Percentiles rank a stretch among this genome's conserved stretches.
Conservation (phyloP, 768 basidiomycete species). For the Suillus placidus region DNA sequence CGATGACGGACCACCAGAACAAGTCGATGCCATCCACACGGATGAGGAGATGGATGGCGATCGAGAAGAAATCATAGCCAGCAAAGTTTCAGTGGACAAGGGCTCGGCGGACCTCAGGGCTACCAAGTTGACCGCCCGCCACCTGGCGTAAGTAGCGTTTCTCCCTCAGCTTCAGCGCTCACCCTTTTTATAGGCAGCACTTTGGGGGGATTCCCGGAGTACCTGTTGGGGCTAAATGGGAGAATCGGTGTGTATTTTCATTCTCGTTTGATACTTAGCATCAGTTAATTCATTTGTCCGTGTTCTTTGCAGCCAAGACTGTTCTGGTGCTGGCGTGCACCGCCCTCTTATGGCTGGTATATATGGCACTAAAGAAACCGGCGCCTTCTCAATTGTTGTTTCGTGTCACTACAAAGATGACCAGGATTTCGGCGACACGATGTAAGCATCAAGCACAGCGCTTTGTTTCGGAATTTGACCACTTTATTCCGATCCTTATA, state of each 20-base stretch:
- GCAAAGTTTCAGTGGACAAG: background rate
- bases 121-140: background rate
- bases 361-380: slow-evolving; percentile 15
- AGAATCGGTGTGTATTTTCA: slow-evolving; percentile 17
- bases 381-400: slow-evolving; percentile 24
- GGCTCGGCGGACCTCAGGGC: background rate
- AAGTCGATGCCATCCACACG: background rate
- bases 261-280: background rate
- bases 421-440: slow-evolving; percentile 27
- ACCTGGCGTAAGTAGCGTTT: background rate
- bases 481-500: slow-evolving; percentile 2
- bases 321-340: slow-evolving; percentile 23
- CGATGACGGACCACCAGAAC: background rate
- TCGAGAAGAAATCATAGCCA: background rate
- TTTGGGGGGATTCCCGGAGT: slow-evolving; percentile 31
- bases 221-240: slow-evolving; percentile 25
- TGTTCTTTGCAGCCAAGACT: slow-evolving; percentile 9
- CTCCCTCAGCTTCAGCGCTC: background rate
- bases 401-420: slow-evolving; percentile 27
- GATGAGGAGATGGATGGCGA: background rate
- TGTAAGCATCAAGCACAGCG: slow-evolving; percentile 20
- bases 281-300: background rate
- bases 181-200: slow-evolving; percentile 16
- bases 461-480: background rate
- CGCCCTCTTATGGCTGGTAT: slow-evolving; percentile 21